Base-by-base conservation (phyloP, 768 basidiomycete genomes). In the Boletus fagicola region DNA sequence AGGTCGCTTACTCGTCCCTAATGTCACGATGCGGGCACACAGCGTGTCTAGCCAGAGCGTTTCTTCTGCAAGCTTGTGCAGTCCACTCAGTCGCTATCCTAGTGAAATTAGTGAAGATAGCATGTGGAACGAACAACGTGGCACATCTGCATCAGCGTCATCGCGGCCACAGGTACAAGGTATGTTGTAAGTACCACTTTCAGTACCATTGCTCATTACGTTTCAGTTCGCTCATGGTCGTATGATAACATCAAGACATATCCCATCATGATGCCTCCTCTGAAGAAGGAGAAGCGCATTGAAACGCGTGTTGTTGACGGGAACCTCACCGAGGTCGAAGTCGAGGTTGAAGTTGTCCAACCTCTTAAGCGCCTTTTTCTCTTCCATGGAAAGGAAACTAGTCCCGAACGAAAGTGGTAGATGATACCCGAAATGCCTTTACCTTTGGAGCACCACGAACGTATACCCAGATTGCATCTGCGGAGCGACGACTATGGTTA, bases 211-310 rank as follows among this genome's bases (percentile, higher is more conserved):
- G 10, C 67, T 60, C 35, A 68, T 40, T 0, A 8, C 20, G n/a
- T 31, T 47, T 42, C 56, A 88, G 87, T 75, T 13, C 85, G 86
- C 30, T 84, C 88, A 3, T 89, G 86, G 87, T 88, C 87, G 2
- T 90, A 89, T 64, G 87, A 88, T 64, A 86, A 86, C 61, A 70
- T 87, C 59, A 80, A 78, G 66, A 87, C 84, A 4, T 90, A 90
- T 62, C 83, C 85, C 16, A 74, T 83, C 57, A 76, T 72, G 71
- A 69, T 68, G 58, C 72, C 80, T 38, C 82, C 80, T n/a, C 73
- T 76, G 44, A 78, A 78, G 73, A 85, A 76, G 68, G 82, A 83
- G 74, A 74, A 74, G 60, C 76, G 76, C 50, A 68, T 76, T 26
- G 81, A 81, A 73, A 77, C 74, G 35, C 71, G 79, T 31, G 68